Evolutionary conservation across 2,329 filamentous ascomycete species (phyloP).

Genomic region (Phaeophleospora eucalypticola): DNA sequence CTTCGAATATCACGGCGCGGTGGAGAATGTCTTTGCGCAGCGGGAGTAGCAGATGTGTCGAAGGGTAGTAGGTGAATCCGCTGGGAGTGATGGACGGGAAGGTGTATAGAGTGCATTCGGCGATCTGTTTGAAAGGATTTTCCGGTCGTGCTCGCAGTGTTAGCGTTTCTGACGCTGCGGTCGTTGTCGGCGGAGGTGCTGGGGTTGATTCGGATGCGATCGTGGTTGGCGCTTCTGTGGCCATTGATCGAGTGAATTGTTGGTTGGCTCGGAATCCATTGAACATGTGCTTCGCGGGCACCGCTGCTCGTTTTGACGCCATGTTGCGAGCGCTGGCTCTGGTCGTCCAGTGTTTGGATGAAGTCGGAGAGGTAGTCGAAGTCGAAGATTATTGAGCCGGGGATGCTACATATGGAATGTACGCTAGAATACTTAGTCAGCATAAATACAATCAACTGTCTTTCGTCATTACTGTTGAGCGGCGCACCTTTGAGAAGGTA

Average conservation of each 20-base stretch:
- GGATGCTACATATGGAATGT: no score
- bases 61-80: conserved; percentile 70
- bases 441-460: no score
- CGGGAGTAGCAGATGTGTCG: conserved; percentile 80
- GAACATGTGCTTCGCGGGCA: conserved; percentile 36
- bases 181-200: conserved; percentile 28
- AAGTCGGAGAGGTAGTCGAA: not conserved
- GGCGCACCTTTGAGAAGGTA: no score
- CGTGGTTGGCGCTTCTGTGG: conserved; percentile 47
- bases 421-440: no score
- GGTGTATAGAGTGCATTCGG: conserved; percentile 79
- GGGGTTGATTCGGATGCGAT: not conserved
- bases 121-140: conserved; percentile 53
- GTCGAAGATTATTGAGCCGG: no score
- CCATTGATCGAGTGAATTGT: conserved; percentile 52
- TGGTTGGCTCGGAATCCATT: conserved; percentile 23
- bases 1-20: conserved; percentile 87
- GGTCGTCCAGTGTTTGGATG: no score
- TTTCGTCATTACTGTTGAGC: no score
- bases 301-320: conserved; percentile 38
- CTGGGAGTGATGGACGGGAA: conserved; percentile 87
- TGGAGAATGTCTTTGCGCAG: conserved; percentile 89
- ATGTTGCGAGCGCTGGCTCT: no score
- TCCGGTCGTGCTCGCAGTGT: conserved; percentile 17
- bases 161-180: conserved; percentile 19